Base-by-base conservation (phyloP, 1,139 yeast genomes). In the Zhuliangozyma parablackwelliae region DNA sequence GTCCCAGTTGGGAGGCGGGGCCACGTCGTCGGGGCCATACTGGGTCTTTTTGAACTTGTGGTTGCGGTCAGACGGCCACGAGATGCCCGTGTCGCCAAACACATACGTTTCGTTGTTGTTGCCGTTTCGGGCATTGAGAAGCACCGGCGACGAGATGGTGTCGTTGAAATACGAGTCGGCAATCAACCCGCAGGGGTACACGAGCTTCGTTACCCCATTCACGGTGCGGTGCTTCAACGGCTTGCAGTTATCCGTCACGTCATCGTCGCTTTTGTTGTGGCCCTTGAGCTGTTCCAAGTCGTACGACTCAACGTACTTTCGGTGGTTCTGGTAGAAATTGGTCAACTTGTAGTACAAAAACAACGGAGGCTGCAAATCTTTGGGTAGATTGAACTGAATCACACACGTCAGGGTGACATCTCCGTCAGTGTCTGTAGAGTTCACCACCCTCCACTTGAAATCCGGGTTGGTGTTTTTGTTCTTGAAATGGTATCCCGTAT, bases 1-100 rank as follows among this genome's bases (percentile, higher is more conserved):
- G 44, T 67, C 66, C 98, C 98, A 92, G 64, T 88, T 88, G 50
- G 96, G 97, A 8, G 98, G 98, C 9, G 98, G 98, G 1, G 78
- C 94, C 38, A 92, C 86, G 23, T 90, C 82, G 10, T 74, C 59
- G 25, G 80, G 69, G 42, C 71, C 67, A 63, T 92, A 94, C 37
- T 63, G 55, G 2, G 98, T 89, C 59, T 82, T 85, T 63, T 84
- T 80, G 68, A 82, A 90, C 43, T 95, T 75, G 41, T 59, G 62
- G 46, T 82, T 65, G 35, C 76, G 73, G 57, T 90, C 96, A 5
- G 89, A 75, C 2, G 81, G 55, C 98, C 98, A 92, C 0, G 97
- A 84, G 40, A 89, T 90, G 10, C 85, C 90, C 32, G 74, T 61
- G 43, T 76, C 73, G 9, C 89, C 74, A 75, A 92, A 72, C 21